Percentiles rank a stretch among this genome's conserved stretches.
phyloP scores from a whole-genome alignment of 2,329 filamentous ascomycete species.

The Tolypocladium amazonense region DNA sequence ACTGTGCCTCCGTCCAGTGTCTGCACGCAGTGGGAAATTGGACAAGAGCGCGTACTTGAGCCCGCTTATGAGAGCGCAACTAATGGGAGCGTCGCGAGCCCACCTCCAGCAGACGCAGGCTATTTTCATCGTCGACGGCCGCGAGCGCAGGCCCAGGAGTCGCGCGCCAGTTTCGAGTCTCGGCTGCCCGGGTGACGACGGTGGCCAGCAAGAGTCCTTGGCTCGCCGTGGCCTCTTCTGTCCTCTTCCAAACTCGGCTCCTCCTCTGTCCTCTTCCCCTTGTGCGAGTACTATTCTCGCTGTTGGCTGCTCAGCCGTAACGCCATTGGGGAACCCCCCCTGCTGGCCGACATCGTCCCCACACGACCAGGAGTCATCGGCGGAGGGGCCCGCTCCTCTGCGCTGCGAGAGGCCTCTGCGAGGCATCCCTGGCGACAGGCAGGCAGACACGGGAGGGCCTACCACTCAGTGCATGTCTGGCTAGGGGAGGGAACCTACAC shows the following conservation, averaged over 20 bases:
- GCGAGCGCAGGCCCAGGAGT: not conserved
- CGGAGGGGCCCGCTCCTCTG: not conserved
- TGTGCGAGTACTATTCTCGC: not conserved
- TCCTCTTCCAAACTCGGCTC: not conserved
- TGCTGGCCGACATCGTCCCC: not conserved
- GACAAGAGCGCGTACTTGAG: constrained; percentile 2
- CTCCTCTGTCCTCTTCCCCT: not conserved
- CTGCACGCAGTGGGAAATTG: not conserved
- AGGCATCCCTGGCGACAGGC: not conserved
- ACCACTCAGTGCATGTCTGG: too few species aligned
- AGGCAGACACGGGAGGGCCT: constrained; percentile 1
- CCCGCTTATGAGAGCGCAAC: not conserved
- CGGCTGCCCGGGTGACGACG: not conserved
- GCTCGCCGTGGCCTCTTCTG: not conserved
- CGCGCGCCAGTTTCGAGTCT: constrained; percentile 6
- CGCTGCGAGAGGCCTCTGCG: not conserved
- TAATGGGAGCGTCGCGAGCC: not conserved
- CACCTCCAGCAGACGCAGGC: not conserved
- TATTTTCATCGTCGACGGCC: constrained; percentile 2
- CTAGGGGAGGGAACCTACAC: too few species aligned
- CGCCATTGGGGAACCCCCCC: constrained; percentile 1
- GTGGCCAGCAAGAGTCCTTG: not conserved
- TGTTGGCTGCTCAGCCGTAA: not conserved
- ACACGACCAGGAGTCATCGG: constrained; percentile 2
- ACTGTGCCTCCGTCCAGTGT: not conserved